Evolutionary conservation across 2,329 filamentous ascomycete species (phyloP), one percentile per base, ranked within the genome.

Genomic region (Tolypocladium sp.): DNA sequence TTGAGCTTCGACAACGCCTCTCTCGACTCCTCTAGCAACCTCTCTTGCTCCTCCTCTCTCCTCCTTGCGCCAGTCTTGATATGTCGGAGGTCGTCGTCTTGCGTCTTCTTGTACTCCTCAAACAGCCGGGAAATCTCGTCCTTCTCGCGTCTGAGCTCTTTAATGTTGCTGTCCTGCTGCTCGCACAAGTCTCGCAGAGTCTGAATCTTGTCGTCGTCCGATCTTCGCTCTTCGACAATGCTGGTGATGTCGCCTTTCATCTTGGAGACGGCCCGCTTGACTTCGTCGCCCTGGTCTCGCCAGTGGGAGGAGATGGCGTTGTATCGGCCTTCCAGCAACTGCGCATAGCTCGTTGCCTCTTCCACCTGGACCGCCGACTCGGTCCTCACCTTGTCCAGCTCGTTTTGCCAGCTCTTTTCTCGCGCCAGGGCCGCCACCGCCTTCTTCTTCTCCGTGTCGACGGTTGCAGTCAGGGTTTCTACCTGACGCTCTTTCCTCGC

Each of bases 401-500:
- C 81, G 61, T 81, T 80, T 66, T 76, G 84, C 85, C 80, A 90
- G 63, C 64, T 81, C 66, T 71, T 80, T 67, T 90, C 87, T 37
- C 82, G 79, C 56, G 80, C 78, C 62, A 82, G 78, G 6, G 88
- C 86, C 25, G 79, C 79, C 27, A 78, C 74, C 3, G 88, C 79
- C 63, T 85, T 82, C 64, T 82, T 79, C 69, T 82, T 82, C 73
- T 92, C 89, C 2, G 79, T 71, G 46, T 88, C 85, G 35, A 91
- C 77, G 22, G 84, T 78, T 10, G 80, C 77, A 65, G 86, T 85
- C 60, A 91, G 71, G 52, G 86, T 83, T 63, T 89, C 86, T 49
- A 92, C 82, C 70, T 91, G 89, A 15, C 89, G 82, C 68, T 92
- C 89, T 68, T 90, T 89, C 59, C 89, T 80, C 59, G 85, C 82